phyloP scores from a whole-genome alignment of 371 early-diverging fungal genomes.

The Caulochytrium protostelioides region DNA sequence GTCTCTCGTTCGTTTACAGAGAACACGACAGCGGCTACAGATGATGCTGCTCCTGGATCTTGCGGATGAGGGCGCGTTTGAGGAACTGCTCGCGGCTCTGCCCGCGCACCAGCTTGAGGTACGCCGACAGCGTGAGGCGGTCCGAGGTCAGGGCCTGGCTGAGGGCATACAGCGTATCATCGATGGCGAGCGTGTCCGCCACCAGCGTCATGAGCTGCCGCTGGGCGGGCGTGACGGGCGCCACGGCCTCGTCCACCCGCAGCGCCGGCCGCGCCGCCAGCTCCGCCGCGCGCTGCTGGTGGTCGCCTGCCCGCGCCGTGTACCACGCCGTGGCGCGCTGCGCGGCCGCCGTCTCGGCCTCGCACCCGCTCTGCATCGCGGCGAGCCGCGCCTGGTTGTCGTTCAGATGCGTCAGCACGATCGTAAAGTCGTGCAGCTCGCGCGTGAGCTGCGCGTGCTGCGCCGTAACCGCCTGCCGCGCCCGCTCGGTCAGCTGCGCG shows the following conservation, averaged over 20 bases:
- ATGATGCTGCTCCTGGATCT: constrained; percentile 47
- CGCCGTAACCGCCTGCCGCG: constrained; percentile 18
- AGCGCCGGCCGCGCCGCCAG: constrained; percentile 37
- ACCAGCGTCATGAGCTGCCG: constrained; percentile 57
- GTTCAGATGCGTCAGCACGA: constrained; percentile 33
- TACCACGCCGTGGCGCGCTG: no score
- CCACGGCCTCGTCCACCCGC: constrained; percentile 39
- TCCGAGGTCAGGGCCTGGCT: constrained; percentile 50
- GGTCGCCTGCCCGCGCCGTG: no score
- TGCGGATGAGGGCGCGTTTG: constrained; percentile 58
- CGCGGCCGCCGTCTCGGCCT: constrained; percentile 21
- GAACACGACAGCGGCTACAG: no score
- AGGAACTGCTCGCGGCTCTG: constrained; percentile 69
- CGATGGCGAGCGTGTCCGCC: constrained; percentile 70
- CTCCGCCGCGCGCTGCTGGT: no score
- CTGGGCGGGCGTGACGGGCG: constrained; percentile 41
- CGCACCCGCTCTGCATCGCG: constrained; percentile 28
- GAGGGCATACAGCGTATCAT: constrained; percentile 68
- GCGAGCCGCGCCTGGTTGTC: constrained; percentile 39
- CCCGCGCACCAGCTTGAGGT: constrained; percentile 38
- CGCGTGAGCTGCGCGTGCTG: constrained; percentile 22
- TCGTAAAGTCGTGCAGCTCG: constrained; percentile 33
- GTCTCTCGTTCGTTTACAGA: no score
- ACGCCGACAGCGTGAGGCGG: not conserved
- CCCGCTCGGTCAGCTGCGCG: constrained; percentile 26